phyloP scores from a whole-genome alignment of 129 eudicot species.

The carrot (Daucus carota) region DNA sequence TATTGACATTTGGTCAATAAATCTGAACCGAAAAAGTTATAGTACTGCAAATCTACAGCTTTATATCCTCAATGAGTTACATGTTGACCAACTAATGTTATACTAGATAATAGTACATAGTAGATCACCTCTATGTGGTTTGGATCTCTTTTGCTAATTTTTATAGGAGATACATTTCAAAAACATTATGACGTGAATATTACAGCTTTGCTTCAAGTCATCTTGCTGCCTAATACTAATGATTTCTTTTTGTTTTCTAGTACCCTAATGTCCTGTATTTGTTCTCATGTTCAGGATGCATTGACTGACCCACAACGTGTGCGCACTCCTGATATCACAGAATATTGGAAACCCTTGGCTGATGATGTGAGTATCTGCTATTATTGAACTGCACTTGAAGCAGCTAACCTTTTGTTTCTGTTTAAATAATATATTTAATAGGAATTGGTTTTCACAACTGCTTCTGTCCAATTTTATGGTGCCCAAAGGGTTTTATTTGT shows the following conservation, averaged over 20 bases:
- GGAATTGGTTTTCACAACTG: not conserved
- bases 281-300: constrained; percentile 56
- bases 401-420: not conserved
- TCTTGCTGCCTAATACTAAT: not conserved
- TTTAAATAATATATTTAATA: not conserved
- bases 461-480: not conserved
- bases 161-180: not conserved
- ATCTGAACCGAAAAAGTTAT: not conserved
- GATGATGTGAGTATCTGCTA: constrained; percentile 59
- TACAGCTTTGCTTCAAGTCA: not conserved
- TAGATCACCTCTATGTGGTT: not conserved
- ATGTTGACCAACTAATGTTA: not conserved
- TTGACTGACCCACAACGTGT: constrained; percentile 90
- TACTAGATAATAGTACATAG: not conserved
- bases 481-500: not conserved
- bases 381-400: not conserved
- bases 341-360: constrained; percentile 91
- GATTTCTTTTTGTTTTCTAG: not conserved
- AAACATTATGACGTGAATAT: not conserved
- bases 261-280: not conserved
- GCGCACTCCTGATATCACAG: constrained; percentile 59
- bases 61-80: not conserved
- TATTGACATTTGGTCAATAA: not conserved
- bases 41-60: not conserved
- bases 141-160: not conserved